A percentile compares a stretch with the other conserved stretches of the same genome.
Conservation (phyloP, 768 basidiomycete genomes). For the Trametes gibbosa region DNA sequence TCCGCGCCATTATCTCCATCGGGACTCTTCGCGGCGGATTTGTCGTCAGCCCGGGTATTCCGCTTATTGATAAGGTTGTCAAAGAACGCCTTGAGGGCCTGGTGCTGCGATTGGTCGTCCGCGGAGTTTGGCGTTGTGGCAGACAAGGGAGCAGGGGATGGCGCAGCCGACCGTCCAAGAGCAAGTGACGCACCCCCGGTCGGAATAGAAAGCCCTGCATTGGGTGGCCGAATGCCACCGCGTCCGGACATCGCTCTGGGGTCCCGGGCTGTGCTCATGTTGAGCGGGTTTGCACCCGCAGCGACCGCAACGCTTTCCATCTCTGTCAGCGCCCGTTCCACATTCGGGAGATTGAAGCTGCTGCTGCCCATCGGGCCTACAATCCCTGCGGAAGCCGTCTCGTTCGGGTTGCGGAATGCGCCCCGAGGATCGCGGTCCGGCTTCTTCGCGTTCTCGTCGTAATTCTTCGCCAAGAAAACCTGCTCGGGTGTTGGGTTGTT, state of each 20-base stretch:
- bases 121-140: slow-evolving; percentile 41
- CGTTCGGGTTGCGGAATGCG: slow-evolving; percentile 77
- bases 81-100: slow-evolving; percentile 87
- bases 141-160: slow-evolving; percentile 30
- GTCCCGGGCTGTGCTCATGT: slow-evolving; percentile 32
- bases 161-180: slow-evolving; percentile 20
- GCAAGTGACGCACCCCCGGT: slow-evolving; percentile 11
- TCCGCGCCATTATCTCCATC: slow-evolving; percentile 17
- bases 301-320: slow-evolving; percentile 67
- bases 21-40: slow-evolving; percentile 33
- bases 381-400: slow-evolving; percentile 65
- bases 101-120: slow-evolving; percentile 69
- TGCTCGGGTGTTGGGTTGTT: slow-evolving; percentile 87
- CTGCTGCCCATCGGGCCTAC: slow-evolving; percentile 92
- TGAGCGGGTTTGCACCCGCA: slow-evolving; percentile 31
- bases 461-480: slow-evolving; percentile 85
- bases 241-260: slow-evolving; percentile 28
- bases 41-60: slow-evolving; percentile 45
- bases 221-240: slow-evolving; percentile 15
- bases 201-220: slow-evolving; percentile 22
- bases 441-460: slow-evolving; percentile 89
- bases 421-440: slow-evolving; percentile 86
- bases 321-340: slow-evolving; percentile 82
- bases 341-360: slow-evolving; percentile 81
- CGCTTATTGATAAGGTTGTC: slow-evolving; percentile 73